Percentiles rank a stretch among this genome's conserved stretches.
Conservation (phyloP, 176 grass and related monocot species). For the Triticum dicoccoides region DNA sequence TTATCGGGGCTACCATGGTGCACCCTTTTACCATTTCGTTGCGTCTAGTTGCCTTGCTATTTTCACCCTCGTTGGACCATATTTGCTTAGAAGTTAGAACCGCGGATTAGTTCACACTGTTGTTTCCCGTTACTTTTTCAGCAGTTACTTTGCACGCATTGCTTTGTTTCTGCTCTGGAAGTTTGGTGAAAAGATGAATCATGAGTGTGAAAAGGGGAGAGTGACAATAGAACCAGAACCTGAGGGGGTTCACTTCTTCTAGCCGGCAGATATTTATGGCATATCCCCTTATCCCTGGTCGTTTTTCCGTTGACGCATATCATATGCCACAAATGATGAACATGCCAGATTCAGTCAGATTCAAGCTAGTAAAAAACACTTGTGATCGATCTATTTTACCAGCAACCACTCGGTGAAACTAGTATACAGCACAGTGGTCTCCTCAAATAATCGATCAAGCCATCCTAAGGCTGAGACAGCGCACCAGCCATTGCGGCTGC, state of each 20-base stretch:
- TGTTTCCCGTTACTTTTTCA: neutral
- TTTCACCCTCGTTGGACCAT: neutral
- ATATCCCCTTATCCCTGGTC: neutral
- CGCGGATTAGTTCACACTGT: neutral
- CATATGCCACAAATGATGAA: slow-evolving; percentile 12
- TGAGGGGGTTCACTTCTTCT: no score
- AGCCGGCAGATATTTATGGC: no score
- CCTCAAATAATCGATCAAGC: neutral
- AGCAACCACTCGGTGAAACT: neutral
- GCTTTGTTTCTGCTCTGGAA: slow-evolving; percentile 24
- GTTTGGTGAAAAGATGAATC: slow-evolving; percentile 41
- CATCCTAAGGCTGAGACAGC: slow-evolving; percentile 51
- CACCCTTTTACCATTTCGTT: neutral
- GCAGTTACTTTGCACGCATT: neutral
- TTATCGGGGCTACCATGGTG: no score
- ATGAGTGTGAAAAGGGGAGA: neutral
- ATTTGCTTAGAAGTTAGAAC: neutral
- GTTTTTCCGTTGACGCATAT: neutral
- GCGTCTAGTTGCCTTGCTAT: neutral
- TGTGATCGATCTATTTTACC: neutral
- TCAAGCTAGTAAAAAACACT: neutral
- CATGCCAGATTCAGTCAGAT: neutral
- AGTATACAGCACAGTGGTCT: neutral
- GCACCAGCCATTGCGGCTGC: slow-evolving; percentile 47
- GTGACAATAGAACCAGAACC: neutral